Base-by-base conservation (phyloP, 768 basidiomycete genomes). In the Saitozyma podzolica region DNA sequence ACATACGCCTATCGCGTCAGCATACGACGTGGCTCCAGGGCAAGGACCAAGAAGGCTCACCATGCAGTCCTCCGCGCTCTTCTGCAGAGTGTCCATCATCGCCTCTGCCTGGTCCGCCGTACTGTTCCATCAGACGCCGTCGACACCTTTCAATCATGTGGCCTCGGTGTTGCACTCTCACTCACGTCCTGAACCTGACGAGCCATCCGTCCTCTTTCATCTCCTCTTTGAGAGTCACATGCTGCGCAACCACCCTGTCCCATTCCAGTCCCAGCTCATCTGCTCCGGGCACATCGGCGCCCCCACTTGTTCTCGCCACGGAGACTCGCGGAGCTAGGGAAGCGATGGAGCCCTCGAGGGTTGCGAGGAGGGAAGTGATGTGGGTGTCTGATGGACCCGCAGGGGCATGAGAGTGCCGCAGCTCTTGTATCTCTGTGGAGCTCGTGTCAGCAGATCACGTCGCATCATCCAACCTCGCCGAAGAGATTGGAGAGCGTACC, bases 181-280 rank as follows among this genome's bases (percentile, higher is more conserved):
- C 76, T 64, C 45, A 74, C 68, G 91, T 94, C 67, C 93, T 85
- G 80, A 97, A 97, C 19, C 97, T 91, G 10, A 89, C 89, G 70
- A 98, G 84, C 91, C 92, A 96, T 72, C 94, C 94, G 80, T 97
- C 95, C 80, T 97, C 95, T 80, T 91, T 93, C 66, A 98, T 83
- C 80, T 99, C 96, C 72, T 94, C 92, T 65, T 88, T 84, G 61
- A 97, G 80, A 37, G 88, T 86, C 50, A 89, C 87, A 58, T 88
- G 89, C 70, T 92, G 89, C 58, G 86, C 85, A 75, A 89, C 87
- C 9, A 92, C 85, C 9, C 85, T 81, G 63, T 89, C 87, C 93
- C 92, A 97, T 47, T 94, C 92, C 9, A 82, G 78, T 40, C 86
- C 70, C 56, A 95, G 81, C 10, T 88, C 83, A 13, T 86, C 11